These are phyloP conservation scores for Russula compacta DNA, from an alignment of 768 basidiomycete species.

Conservation along the genomic window DNA sequence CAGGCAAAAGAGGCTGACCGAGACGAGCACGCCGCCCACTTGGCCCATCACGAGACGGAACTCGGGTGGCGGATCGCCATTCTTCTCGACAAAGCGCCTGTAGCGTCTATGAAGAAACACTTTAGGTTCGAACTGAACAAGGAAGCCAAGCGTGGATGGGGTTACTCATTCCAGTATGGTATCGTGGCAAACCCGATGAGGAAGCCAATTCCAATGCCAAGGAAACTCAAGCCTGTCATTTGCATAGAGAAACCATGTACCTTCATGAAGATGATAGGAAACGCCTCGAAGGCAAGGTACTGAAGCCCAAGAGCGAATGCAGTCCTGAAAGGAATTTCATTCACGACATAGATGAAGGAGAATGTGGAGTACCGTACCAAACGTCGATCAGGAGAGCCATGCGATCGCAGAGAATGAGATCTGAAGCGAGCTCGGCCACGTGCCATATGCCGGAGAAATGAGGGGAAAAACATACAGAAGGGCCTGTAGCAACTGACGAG, in stretches of 20 bases:
- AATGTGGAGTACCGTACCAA: conserved; percentile 40
- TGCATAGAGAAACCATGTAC: conserved; percentile 47
- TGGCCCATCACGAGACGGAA: conserved; percentile 56
- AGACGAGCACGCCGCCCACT: conserved; percentile 56
- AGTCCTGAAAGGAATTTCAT: conserved; percentile 24
- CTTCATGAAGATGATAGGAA: conserved; percentile 41
- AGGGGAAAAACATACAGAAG: conserved; percentile 45
- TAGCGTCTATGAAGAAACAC: neutral
- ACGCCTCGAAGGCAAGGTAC: conserved; percentile 46
- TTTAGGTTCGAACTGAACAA: neutral
- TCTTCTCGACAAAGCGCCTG: conserved; percentile 16
- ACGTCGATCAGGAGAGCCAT: conserved; percentile 67
- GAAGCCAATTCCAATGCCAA: conserved; percentile 45
- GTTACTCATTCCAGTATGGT: conserved; percentile 37
- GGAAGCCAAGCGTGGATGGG: neutral
- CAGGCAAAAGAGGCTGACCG: conserved; percentile 48
- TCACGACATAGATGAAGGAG: neutral
- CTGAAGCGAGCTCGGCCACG: conserved; percentile 27
- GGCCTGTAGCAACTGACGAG: conserved; percentile 57
- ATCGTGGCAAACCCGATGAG: conserved; percentile 31
- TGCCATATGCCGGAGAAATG: neutral
- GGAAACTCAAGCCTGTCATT: conserved; percentile 38
- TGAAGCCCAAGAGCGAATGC: conserved; percentile 35
- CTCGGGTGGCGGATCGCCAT: conserved; percentile 52
- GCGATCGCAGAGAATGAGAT: conserved; percentile 53